These are phyloP conservation scores for Candida schatavii DNA, from an alignment of 805 yeast species.

Conservation along the genomic window DNA sequence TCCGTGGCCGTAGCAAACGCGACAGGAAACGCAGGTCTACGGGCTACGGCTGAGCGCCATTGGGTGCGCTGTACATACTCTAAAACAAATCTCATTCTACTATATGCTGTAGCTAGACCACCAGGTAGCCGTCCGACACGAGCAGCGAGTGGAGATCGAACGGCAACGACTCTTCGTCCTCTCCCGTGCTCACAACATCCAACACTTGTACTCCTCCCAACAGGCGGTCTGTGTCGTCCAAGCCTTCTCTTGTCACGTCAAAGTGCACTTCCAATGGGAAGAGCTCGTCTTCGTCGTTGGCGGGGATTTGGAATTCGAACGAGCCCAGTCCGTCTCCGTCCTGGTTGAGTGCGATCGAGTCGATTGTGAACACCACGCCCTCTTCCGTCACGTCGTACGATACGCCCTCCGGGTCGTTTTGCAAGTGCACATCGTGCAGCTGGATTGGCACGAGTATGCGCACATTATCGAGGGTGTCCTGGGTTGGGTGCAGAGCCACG, in stretches of 20 bases:
- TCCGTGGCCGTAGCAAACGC: too few relatives aligned
- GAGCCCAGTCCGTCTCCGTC: slow-evolving; percentile 55
- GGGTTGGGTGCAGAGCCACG: slow-evolving; percentile 23
- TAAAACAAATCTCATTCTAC: not conserved
- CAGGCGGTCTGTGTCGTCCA: slow-evolving; percentile 41
- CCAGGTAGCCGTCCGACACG: slow-evolving; percentile 56
- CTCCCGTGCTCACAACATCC: slow-evolving; percentile 52
- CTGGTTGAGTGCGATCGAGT: slow-evolving; percentile 48
- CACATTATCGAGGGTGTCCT: slow-evolving; percentile 51
- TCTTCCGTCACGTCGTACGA: slow-evolving; percentile 59
- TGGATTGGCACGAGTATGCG: slow-evolving; percentile 63
- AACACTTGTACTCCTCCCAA: slow-evolving; percentile 66
- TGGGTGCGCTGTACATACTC: not conserved
- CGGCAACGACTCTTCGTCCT: slow-evolving; percentile 57
- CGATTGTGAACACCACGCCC: slow-evolving; percentile 67
- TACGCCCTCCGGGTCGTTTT: slow-evolving; percentile 48
- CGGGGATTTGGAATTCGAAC: slow-evolving; percentile 75
- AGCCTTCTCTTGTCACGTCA: slow-evolving; percentile 43
- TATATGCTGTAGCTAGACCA: slow-evolving; percentile 30
- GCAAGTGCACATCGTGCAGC: slow-evolving; percentile 52
- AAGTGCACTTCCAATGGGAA: slow-evolving; percentile 85
- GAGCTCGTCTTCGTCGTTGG: slow-evolving; percentile 73
- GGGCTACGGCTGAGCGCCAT: too few relatives aligned
- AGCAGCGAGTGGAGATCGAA: slow-evolving; percentile 63
- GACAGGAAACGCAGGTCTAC: too few relatives aligned